Evolutionary conservation across 202 grass and related monocot genomes (phyloP), one percentile per base, ranked within the genome.

Genomic region (Bolboschoenoplectus hybrid): DNA sequence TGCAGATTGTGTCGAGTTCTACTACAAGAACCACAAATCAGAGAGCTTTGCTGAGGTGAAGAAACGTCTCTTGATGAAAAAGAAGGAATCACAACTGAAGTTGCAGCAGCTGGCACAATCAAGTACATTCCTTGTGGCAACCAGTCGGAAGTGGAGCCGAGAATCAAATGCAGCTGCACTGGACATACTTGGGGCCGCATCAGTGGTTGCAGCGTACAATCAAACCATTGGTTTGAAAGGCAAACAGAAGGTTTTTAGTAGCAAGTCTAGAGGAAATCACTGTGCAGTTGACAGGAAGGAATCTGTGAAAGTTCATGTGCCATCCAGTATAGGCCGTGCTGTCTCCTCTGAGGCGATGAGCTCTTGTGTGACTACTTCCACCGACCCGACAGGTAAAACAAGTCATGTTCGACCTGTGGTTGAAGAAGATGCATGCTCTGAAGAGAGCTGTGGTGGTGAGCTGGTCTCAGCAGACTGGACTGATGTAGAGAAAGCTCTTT

Each of bases 1-100:
- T 84, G 89, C 89, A 56, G 89, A 91, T 46, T 91, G 89, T 75
- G 79, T 91, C 1, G 87, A 91, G 64, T 91, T 88, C 71, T 91
- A 91, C 71, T 91, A 91, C 72, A 91, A 86, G 83, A 88, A 91
- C 63, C 82, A 86, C 45, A 88, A 86, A 53, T 91, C 89, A 65
- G 89, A 91, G 34, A 84, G 69, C 58, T 91, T 91, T 69, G 69
- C 66, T 32, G 87, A 91, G 82, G 89, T 86, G 8, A 91, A 84
- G 63, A 88, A 91, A 86, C 63, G 32, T n/a, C 43, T 91, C 36
- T 64, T 86, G 79, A 86, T 83, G 82, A 82, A 86, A 86, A 86
- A 82, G 77, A 83, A 84, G 46, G 66, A 84, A 71, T 39, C 82
- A 69, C 49, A 69, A 7, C 45, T 49, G n/a, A 19, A 84, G 64